Base-by-base conservation (phyloP, 331 rosid genomes). In the Ulmus americana region DNA sequence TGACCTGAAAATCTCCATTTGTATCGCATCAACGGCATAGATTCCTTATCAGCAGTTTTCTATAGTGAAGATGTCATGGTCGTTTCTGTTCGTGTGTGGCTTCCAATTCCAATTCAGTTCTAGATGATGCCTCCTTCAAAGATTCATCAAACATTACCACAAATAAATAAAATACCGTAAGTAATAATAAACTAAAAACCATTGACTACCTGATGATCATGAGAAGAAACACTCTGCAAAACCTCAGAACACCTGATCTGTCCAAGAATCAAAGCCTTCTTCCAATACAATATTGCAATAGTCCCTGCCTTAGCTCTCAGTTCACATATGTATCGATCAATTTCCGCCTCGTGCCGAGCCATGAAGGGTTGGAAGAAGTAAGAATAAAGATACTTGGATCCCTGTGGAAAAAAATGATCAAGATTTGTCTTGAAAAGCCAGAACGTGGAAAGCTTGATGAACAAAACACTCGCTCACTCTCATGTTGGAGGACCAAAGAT, bases 401-500 rank as follows among this genome's bases (percentile, higher is more conserved):
- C 81, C 81, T 81, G 68, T 2, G 18, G 8, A 55, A 15, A 35
- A 13, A 20, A 35, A 0, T 39, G 0, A 62, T 15, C 6, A 22
- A 16, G 7, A n/a, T 14, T 28, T 28, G 35, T 28, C 35, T 28
- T 28, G 35, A 28, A 28, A 28, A 28, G 35, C 35, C 35, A 28
- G 35, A 28, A 28, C 2, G 3, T 28, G 2, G 35, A 60, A 41
- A 15, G 4, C n/a, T 42, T 10, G 51, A 7, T 16, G 5, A 61
- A 12, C 16, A 64, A 46, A 20, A 20, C 22, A 1, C 35, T 28
- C 10, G 14, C 79, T 7, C 67, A 72, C 80, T 58, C 67, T 61
- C 57, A 70, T 74, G 44, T 73, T 70, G 0, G 80, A 80, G 45
- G 65, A 77, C 82, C 79, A 82, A 10, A 79, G 82, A 55, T 70